Conservation (phyloP, 179 eudicot species). For the Actinidia arguta region DNA sequence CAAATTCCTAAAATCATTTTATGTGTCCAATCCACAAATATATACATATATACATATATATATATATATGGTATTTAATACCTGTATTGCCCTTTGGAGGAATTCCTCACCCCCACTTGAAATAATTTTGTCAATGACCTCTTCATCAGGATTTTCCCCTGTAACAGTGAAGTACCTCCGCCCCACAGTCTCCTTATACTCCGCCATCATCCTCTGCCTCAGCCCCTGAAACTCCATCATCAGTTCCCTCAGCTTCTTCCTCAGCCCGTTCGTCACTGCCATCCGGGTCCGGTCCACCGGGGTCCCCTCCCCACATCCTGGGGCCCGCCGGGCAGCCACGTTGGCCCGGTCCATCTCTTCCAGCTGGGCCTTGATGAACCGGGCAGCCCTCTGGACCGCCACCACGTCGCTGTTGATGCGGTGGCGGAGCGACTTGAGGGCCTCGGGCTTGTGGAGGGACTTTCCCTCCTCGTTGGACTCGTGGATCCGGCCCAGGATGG, state of each 20-base stretch:
- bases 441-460: conserved; percentile 74
- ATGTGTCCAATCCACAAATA: background rate
- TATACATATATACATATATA: conserved; percentile 23
- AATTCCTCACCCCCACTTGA: conserved; percentile 72
- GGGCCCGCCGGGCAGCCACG: conserved; percentile 57
- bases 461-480: conserved; percentile 64
- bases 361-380: conserved; percentile 60
- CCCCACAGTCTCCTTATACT: conserved; percentile 83
- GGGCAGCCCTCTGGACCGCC: conserved; percentile 68
- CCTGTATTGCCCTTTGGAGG: conserved; percentile 77
- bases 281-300: conserved; percentile 79
- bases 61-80: too few species aligned
- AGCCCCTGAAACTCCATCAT: conserved; percentile 92
- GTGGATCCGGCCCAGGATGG: conserved; percentile 50
- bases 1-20: background rate
- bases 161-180: conserved; percentile 84
- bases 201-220: conserved; percentile 79
- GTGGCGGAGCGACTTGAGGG: conserved; percentile 59
- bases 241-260: conserved; percentile 93
- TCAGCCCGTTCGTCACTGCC: conserved; percentile 83
- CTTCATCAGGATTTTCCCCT: conserved; percentile 85
- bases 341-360: conserved; percentile 83
- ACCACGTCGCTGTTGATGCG: conserved; percentile 69
- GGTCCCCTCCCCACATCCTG: conserved; percentile 67
- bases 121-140: conserved; percentile 77